Evolutionary conservation across 306 rosid genomes (phyloP).

Genomic region (Pyrus betulifolia): DNA sequence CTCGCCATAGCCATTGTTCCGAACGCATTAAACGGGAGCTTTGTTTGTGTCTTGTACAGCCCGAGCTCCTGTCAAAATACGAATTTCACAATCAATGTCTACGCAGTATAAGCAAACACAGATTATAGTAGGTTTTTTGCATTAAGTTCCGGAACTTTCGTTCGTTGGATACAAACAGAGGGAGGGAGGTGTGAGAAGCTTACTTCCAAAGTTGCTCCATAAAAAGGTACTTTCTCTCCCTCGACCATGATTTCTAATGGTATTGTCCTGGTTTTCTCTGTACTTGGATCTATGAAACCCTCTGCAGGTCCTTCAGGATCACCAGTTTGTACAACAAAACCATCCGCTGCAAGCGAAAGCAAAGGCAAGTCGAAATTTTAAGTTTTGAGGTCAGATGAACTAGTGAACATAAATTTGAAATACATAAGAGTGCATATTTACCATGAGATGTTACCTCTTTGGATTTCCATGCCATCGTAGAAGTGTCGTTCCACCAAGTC

Average conservation of each 20-base stretch:
- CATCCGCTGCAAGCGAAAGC: constrained; percentile 59
- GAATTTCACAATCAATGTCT: neutral
- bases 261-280: constrained; percentile 76
- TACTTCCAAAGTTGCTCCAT: constrained; percentile 91
- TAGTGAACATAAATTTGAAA: neutral
- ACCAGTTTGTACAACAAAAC: constrained; percentile 96
- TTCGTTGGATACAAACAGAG: neutral
- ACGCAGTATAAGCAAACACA: neutral
- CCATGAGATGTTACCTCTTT: constrained; percentile 62
- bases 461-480: constrained; percentile 97
- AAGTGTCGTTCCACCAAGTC: constrained; percentile 92
- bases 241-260: constrained; percentile 71
- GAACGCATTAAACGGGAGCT: constrained; percentile 94
- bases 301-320: constrained; percentile 99
- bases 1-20: constrained; percentile 99
- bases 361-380: neutral
- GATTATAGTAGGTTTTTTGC: neutral
- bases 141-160: too few species aligned
- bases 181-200: constrained; percentile 15
- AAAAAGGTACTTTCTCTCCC: constrained; percentile 82
- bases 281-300: constrained; percentile 96
- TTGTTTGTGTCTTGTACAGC: constrained; percentile 97
- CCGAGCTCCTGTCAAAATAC: constrained; percentile 72
- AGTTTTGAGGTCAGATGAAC: neutral
- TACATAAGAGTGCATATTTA: neutral